A percentile compares a stretch with the other conserved stretches of the same genome.
These are phyloP conservation scores for Polygonum maritimum DNA, from an alignment of 148 eudicot species.

Conservation along the genomic window DNA sequence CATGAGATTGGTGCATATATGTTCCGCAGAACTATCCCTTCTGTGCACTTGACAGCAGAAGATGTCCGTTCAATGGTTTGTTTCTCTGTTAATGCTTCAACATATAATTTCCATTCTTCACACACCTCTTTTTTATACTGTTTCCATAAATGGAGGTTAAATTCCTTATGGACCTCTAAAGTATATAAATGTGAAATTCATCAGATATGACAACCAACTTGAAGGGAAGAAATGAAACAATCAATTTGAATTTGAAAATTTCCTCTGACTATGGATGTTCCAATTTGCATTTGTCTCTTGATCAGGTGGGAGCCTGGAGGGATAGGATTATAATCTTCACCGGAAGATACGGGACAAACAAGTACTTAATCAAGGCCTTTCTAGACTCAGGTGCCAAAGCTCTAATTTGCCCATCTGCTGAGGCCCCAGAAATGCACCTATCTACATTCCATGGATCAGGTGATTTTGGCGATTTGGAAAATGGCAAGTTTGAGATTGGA, in stretches of 20 bases:
- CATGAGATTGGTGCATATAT: slow-evolving; percentile 95
- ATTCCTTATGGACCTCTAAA: neutral
- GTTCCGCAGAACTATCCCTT: slow-evolving; percentile 97
- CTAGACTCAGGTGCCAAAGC: slow-evolving; percentile 95
- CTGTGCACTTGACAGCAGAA: slow-evolving; percentile 76
- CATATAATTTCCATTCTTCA: neutral
- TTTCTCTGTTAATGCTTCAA: slow-evolving; percentile 8
- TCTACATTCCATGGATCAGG: slow-evolving; percentile 64
- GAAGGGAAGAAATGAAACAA: neutral
- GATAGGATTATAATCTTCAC: slow-evolving; percentile 83
- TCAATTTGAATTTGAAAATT: neutral
- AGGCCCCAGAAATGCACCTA: slow-evolving; percentile 69
- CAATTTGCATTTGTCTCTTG: neutral
- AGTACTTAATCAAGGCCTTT: slow-evolving; percentile 65
- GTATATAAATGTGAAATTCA: neutral
- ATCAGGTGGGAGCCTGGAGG: slow-evolving; percentile 94
- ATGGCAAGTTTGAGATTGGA: slow-evolving; percentile 88
- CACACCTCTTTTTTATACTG: neutral
- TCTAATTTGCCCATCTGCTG: slow-evolving; percentile 71
- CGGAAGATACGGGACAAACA: slow-evolving; percentile 55
- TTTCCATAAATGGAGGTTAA: neutral
- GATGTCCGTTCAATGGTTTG: slow-evolving; percentile 93
- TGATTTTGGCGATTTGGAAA: slow-evolving; percentile 49
- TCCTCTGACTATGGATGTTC: neutral
- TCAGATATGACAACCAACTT: neutral